A percentile compares a stretch with the other conserved stretches of the same genome.
Conservation (phyloP, 2,329 filamentous ascomycete genomes). For the Colletotrichum camelliae region DNA sequence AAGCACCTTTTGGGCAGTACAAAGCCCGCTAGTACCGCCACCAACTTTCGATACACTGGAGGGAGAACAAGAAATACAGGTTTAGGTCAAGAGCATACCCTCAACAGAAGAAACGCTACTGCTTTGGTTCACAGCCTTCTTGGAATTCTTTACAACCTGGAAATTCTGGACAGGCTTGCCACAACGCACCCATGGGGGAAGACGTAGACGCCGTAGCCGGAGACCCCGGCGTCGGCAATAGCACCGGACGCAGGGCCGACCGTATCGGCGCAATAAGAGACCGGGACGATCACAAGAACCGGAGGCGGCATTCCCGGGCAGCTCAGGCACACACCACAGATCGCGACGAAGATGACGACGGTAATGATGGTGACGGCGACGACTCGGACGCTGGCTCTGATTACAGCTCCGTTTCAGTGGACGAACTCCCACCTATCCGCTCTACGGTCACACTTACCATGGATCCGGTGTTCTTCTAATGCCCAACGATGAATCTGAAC, state of each 20-base stretch:
- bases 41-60: neutral
- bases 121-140: neutral
- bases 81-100: neutral
- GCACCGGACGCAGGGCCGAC: neutral
- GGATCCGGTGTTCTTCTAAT: conserved; percentile 37
- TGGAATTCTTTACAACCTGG: neutral
- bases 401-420: conserved; percentile 36
- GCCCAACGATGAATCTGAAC: conserved; percentile 39
- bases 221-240: conserved; percentile 12
- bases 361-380: conserved; percentile 22
- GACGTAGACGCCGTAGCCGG: conserved; percentile 5
- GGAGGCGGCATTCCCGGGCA: conserved; percentile 1
- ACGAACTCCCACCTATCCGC: conserved; percentile 35
- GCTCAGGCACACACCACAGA: neutral
- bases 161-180: neutral
- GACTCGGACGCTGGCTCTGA: conserved; percentile 33
- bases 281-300: conserved; percentile 2
- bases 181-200: neutral
- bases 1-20: neutral
- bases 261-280: neutral
- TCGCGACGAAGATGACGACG: conserved; percentile 23
- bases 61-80: neutral
- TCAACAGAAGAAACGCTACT: neutral
- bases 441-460: conserved; percentile 42
- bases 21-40: neutral